Conservation (phyloP, 305 asterid genomes). For the Fraxinus nigra region DNA sequence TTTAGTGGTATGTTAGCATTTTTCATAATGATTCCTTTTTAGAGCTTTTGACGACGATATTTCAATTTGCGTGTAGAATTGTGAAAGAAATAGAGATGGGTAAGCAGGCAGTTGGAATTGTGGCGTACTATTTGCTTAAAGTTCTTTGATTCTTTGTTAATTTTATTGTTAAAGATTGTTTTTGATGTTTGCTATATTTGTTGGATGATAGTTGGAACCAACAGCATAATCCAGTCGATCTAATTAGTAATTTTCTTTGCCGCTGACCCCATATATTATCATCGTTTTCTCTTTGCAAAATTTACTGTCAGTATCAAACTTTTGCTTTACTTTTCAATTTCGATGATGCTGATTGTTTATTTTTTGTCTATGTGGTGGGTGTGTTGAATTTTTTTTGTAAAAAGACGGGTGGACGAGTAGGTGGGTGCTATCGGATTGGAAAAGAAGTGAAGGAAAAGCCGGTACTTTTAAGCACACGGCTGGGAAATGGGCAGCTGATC, state of each 20-base stretch:
- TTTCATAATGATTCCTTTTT: not conserved
- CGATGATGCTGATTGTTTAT: not conserved
- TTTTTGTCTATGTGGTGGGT: not conserved
- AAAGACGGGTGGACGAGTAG: slow-evolving; percentile 84
- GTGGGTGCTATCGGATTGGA: slow-evolving; percentile 97
- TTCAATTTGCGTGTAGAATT: not conserved
- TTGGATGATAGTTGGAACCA: not conserved
- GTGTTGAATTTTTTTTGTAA: not conserved
- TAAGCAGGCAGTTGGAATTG: not conserved
- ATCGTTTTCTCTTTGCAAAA: not conserved
- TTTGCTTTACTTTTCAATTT: not conserved
- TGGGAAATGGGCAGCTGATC: slow-evolving; percentile 91
- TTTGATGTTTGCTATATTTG: not conserved
- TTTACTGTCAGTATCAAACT: not conserved
- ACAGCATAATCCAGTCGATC: not conserved
- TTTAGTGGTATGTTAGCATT: slow-evolving; percentile 56
- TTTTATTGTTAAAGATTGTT: not conserved
- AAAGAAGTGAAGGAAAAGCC: slow-evolving; percentile 86
- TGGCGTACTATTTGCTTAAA: not conserved
- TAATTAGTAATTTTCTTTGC: not conserved
- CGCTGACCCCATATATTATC: not conserved
- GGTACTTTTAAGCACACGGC: slow-evolving; percentile 87
- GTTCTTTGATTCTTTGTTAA: not conserved
- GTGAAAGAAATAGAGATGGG: not conserved
- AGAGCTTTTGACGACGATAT: not conserved